A percentile compares a stretch with the other conserved stretches of the same genome.
Evolutionary conservation across 257 asterid genomes (phyloP).

Genomic region (Solanum corneliomulleri): DNA sequence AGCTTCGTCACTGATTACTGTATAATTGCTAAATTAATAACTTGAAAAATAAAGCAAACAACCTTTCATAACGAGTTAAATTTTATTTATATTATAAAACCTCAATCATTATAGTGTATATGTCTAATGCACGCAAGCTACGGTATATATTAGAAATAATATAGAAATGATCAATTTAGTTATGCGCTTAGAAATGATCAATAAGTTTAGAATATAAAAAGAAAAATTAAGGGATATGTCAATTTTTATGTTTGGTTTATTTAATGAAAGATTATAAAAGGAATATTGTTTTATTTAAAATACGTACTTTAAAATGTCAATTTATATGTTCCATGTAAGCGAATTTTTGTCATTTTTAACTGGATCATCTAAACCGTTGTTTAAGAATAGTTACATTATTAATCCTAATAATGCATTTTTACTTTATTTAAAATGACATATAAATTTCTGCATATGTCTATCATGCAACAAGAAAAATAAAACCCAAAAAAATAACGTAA

Average conservation of each 20-base stretch:
- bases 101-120: neutral
- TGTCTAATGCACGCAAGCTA: neutral
- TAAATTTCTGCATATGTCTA: neutral
- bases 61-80: neutral
- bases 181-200: neutral
- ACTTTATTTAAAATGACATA: neutral
- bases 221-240: neutral
- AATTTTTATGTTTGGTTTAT: neutral
- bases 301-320: neutral
- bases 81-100: neutral
- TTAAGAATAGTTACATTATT: neutral
- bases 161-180: neutral
- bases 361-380: neutral
- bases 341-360: neutral
- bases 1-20: too few relatives aligned
- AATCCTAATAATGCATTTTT: neutral
- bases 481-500: neutral
- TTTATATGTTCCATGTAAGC: neutral
- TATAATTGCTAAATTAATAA: neutral
- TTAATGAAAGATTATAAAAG: neutral
- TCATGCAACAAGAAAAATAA: neutral
- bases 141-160: neutral
- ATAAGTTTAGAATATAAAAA: neutral
- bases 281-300: neutral
- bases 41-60: neutral